Base-by-base conservation (phyloP, 495 filamentous ascomycete genomes). In the Penicillium odoratum region DNA sequence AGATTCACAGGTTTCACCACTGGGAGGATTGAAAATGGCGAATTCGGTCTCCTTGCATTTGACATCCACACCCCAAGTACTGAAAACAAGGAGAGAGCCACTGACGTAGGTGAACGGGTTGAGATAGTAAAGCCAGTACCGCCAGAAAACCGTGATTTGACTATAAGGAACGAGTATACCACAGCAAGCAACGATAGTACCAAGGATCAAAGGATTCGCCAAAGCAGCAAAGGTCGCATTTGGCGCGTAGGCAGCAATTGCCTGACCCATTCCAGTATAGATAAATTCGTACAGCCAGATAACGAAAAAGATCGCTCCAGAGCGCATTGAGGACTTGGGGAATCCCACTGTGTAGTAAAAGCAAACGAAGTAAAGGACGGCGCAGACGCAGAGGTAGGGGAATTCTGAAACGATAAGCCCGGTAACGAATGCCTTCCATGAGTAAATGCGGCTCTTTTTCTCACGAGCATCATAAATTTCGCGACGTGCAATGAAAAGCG, bases 111-210 rank as follows among this genome's bases (percentile, higher is more conserved):
- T 88, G 66, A 90, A 84, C 4, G 89, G 88, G 33, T 85, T 87
- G 53, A 89, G 74, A 49, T 80, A 85, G 69, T 91, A 91, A 62
- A 88, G 85, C 88, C 88, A 92, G 80, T 90, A 92, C 18, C 79
- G 73, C 57, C 87, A 88, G 53, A 89, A 79, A 3, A 72, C 81
- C 31, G 77, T 74, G 25, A 88, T 84, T 56, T 77, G 70, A 0
- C 52, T 33, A 51, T 77, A 72, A 0, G 74, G 74, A 3, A 77
- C 72, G 53, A 74, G 64, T 3, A 74, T 65, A 53, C 75, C 73
- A 52, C 84, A 86, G 63, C 85, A 78, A 42, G 78, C 73, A 46
- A 74, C 76, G 52, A 88, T 75, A 45, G 75, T 77, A 58, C 77
- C 80, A 48, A 82, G 65, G 50, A 88, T 65, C 46, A 85, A 72